A percentile compares a stretch with the other conserved stretches of the same genome.
These are phyloP conservation scores for Talaromyces sp. DNA, from an alignment of 2,329 filamentous ascomycete genomes.

Conservation along the genomic window DNA sequence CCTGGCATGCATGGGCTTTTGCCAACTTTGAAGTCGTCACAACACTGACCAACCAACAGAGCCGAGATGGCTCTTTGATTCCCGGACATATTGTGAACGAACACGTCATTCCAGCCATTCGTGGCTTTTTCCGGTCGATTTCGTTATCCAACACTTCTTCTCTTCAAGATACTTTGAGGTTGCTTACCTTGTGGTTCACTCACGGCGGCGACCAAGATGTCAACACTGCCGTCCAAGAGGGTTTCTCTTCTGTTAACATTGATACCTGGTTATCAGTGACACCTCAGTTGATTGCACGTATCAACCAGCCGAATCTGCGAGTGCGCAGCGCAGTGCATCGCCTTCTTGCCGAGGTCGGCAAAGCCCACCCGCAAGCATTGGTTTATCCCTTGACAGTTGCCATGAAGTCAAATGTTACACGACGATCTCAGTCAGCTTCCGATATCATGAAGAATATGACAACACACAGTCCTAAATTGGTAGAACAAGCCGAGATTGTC, in stretches of 20 bases:
- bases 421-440: constrained; percentile 79
- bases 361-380: constrained; percentile 89
- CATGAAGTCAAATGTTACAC: constrained; percentile 88
- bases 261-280: constrained; percentile 99
- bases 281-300: constrained; percentile 91
- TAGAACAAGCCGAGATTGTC: constrained; percentile 91
- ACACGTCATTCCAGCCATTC: constrained; percentile 89
- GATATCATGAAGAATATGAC: constrained; percentile 98
- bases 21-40: constrained; percentile 99
- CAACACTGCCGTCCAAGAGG: constrained; percentile 80
- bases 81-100: constrained; percentile 69
- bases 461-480: constrained; percentile 83
- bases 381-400: constrained; percentile 97
- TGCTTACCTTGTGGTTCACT: constrained; percentile 93
- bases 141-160: constrained; percentile 86
- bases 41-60: constrained; percentile 63
- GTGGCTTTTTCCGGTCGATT: constrained; percentile 97
- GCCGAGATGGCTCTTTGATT: constrained; percentile 51
- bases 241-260: constrained; percentile 85
- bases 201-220: constrained; percentile 87
- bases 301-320: constrained; percentile 88
- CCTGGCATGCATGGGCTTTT: constrained; percentile 97
- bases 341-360: constrained; percentile 84
- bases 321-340: constrained; percentile 91
- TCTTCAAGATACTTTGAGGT: constrained; percentile 85